Conservation (phyloP, 1,284 basidiomycete species). For the Anthracocystis walkeri region DNA sequence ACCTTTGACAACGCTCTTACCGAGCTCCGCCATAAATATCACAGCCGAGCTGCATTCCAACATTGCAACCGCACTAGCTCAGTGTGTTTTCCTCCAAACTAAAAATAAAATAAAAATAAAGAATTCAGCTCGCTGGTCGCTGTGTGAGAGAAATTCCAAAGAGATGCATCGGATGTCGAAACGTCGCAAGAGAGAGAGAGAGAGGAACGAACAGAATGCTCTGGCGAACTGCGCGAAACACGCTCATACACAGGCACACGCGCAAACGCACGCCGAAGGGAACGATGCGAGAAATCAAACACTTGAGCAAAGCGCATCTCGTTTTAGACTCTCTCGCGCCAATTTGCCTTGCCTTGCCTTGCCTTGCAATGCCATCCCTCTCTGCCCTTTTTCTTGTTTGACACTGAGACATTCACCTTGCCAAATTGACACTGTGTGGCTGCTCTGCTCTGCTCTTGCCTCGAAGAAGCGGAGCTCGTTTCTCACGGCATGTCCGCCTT, state of each 20-base stretch:
- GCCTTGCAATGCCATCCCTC: neutral
- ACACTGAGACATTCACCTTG: constrained; percentile 1
- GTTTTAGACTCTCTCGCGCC: neutral
- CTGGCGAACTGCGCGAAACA: neutral
- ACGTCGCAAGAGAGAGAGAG: constrained; percentile 8
- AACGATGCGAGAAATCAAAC: constrained; percentile 1
- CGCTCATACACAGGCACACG: neutral
- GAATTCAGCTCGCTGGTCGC: too few relatives aligned
- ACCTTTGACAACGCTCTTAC: constrained; percentile 8
- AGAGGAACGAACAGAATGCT: constrained; percentile 8
- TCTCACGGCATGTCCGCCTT: neutral
- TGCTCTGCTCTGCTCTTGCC: neutral
- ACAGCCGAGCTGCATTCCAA: constrained; percentile 34
- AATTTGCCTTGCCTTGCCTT: neutral
- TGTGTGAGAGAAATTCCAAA: neutral
- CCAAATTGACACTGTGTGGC: neutral
- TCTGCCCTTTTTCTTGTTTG: neutral
- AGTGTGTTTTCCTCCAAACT: constrained; percentile 2
- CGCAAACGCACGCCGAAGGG: neutral
- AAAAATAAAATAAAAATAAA: neutral
- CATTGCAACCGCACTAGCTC: constrained; percentile 19
- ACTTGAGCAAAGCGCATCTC: neutral
- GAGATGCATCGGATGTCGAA: constrained; percentile 25
- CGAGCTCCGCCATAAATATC: constrained; percentile 11
- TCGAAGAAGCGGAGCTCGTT: neutral